Conservation (phyloP, 179 eudicot species). For the Heliamphora ciliata region DNA sequence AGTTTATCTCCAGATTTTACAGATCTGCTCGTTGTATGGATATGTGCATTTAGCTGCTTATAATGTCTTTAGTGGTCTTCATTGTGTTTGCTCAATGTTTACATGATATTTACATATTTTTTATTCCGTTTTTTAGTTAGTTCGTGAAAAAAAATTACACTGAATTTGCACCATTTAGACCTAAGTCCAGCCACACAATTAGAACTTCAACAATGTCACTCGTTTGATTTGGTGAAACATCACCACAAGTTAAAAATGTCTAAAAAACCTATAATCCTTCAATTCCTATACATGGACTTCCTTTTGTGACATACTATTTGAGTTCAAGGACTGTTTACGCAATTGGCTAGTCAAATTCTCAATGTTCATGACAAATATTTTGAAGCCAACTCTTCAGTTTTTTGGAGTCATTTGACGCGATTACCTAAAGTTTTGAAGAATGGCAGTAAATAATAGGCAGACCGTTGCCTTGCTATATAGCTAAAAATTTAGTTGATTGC, state of each 20-base stretch:
- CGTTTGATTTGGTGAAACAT: not conserved
- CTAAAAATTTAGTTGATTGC: not conserved
- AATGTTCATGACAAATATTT: no score
- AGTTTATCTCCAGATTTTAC: no score
- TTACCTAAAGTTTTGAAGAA: not conserved
- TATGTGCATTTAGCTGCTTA: not conserved
- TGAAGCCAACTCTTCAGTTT: no score
- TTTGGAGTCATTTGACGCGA: not conserved
- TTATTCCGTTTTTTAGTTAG: not conserved
- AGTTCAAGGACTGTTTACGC: not conserved
- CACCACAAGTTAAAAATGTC: not conserved
- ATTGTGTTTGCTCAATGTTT: slow-evolving; percentile 11
- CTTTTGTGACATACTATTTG: not conserved
- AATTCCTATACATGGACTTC: not conserved
- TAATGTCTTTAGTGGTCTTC: not conserved
- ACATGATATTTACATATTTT: not conserved
- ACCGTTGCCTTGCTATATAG: not conserved
- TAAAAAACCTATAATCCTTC: not conserved
- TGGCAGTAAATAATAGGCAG: not conserved
- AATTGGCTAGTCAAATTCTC: no score
- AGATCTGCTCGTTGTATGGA: no score
- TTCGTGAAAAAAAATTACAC: no score
- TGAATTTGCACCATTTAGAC: not conserved
- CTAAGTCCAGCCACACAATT: not conserved
- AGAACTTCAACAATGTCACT: not conserved